phyloP scores from a whole-genome alignment of 768 basidiomycete genomes.

The Leucocoprinus sp. region DNA sequence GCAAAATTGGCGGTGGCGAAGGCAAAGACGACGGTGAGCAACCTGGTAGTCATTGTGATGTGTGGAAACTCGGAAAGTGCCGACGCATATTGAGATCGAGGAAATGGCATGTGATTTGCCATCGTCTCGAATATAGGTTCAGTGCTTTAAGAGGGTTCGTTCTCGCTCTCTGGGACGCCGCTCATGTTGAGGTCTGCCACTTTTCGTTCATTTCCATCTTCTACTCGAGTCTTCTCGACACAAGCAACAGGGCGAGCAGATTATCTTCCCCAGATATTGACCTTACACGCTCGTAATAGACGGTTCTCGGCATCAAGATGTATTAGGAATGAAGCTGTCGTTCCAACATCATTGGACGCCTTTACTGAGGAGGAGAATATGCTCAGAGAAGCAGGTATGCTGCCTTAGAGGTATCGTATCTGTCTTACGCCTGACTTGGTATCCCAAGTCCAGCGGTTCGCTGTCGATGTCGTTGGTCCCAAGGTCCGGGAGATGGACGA shows the following conservation, averaged over 20 bases:
- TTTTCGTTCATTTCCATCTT: slow-evolving; percentile 14
- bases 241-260: slow-evolving; percentile 7
- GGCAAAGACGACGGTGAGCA: slow-evolving; percentile 34
- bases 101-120: slow-evolving; percentile 16
- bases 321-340: slow-evolving; percentile 19
- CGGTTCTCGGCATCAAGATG: slow-evolving; percentile 30
- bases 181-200: slow-evolving; percentile 20
- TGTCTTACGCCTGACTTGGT: slow-evolving; percentile 5
- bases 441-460: slow-evolving; percentile 74
- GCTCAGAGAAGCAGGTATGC: slow-evolving; percentile 82
- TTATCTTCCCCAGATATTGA: background rate
- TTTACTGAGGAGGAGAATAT: slow-evolving; percentile 95
- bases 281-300: slow-evolving; percentile 15
- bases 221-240: slow-evolving; percentile 7
- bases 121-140: slow-evolving; percentile 1
- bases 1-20: slow-evolving; percentile 42
- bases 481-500: slow-evolving; percentile 98
- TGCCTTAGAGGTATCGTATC: background rate
- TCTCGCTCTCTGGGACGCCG: background rate
- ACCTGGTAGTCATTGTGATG: slow-evolving; percentile 30
- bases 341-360: slow-evolving; percentile 57
- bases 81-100: slow-evolving; percentile 10
- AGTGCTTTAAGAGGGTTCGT: too few species aligned
- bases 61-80: slow-evolving; percentile 3
- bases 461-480: slow-evolving; percentile 81